Evolutionary conservation across 2,329 filamentous ascomycete genomes (phyloP), one percentile per base, ranked within the genome.

Genomic region (Botrytis deweyae): DNA sequence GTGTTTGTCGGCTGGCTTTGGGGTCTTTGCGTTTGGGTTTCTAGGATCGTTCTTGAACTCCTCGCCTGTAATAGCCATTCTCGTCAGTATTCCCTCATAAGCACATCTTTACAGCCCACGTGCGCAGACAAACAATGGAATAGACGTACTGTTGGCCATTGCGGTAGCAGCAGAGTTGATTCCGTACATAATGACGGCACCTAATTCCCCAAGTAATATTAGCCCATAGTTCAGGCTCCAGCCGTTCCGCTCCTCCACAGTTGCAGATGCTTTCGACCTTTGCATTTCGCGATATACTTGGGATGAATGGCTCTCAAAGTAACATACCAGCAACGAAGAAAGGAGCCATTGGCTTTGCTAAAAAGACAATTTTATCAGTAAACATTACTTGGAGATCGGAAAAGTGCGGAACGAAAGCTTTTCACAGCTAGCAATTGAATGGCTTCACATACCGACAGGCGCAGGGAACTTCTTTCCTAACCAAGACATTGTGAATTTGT

Each of bases 31-130:
- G 72, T 87, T 86, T 78, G 90, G 91, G 89, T 98, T 98, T 85
- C 95, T 91, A 79, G 95, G 94, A 86, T 98, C 95, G 88, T 97
- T 97, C 91, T 95, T 97, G 90, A 89, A 98, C 87, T 98, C 94
- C 80, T 93, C 93, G 87, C 90, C 95, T 98, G 80, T 77, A 7
- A 68, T 40, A 62, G 42, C 25, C 38, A 69, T 42, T 75, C 76
- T 75, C 55, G 74, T 80, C 61, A 74, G 74, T 62, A 67, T 70
- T 18, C 18, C 9, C 22, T 58, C 38, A 42, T 22, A 55, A 42
- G 8, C 16, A 20, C 2, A 7, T 55, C 5, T 33, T 42, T 33
- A n/a, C 10, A 18, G 18, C 33, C n/a, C 36, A 58, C 29, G 12
- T 58, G n/a, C 69, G 81, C 84, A 77, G 67, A 49, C 14, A 33